Conservation (phyloP, 2,329 filamentous ascomycete species). For the Nigrospora oryzae region DNA sequence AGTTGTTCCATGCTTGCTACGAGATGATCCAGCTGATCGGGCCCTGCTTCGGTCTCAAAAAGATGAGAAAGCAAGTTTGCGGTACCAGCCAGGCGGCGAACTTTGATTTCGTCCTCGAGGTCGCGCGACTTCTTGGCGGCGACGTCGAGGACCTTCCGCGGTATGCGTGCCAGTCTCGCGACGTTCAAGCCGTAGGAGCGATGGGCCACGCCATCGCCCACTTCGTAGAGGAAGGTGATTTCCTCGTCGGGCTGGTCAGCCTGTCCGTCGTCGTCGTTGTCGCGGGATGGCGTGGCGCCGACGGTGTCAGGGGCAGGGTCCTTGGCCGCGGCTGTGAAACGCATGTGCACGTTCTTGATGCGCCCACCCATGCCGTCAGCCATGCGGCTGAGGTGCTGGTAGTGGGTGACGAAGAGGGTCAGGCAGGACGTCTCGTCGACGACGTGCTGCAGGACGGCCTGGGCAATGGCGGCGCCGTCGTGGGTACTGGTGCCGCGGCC, state of each 20-base stretch:
- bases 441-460: conserved; percentile 81
- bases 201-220: conserved; percentile 85
- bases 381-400: conserved; percentile 72
- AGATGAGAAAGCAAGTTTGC: conserved; percentile 33
- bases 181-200: conserved; percentile 93
- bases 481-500: conserved; percentile 91
- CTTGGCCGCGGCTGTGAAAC: conserved; percentile 47
- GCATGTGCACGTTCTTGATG: conserved; percentile 91
- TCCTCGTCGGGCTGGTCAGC: conserved; percentile 52
- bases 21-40: conserved; percentile 42
- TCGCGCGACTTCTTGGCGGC: conserved; percentile 73
- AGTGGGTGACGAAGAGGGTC: conserved; percentile 96
- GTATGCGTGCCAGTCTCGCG: conserved; percentile 75
- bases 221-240: conserved; percentile 91
- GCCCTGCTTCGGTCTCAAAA: conserved; percentile 16
- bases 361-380: conserved; percentile 56
- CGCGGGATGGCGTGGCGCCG: conserved; percentile 3
- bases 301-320: neutral
- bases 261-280: conserved; percentile 17
- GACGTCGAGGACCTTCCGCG: conserved; percentile 65
- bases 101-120: conserved; percentile 66
- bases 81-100: conserved; percentile 49
- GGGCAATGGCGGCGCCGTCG: conserved; percentile 91
- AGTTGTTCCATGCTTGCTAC: conserved; percentile 52
- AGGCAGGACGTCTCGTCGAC: conserved; percentile 66